A percentile compares a stretch with the other conserved stretches of the same genome.
phyloP scores from a whole-genome alignment of 768 basidiomycete species.

The Podaxis sp. region DNA sequence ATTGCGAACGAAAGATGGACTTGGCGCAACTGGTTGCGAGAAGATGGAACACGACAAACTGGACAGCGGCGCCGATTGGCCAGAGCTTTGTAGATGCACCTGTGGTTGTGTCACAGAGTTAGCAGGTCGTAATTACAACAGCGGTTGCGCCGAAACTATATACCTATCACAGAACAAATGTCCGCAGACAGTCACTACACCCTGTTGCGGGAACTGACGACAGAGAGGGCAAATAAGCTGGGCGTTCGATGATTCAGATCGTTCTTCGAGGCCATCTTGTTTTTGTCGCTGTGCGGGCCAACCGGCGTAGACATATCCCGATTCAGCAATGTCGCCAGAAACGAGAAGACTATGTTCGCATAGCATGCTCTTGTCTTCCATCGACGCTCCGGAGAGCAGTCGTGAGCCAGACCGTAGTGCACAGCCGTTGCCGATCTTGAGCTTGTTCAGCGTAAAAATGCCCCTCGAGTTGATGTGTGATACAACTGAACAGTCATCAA shows the following conservation, averaged over 20 bases:
- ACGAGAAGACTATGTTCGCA: slow-evolving; percentile 43
- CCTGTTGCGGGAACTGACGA: slow-evolving; percentile 25
- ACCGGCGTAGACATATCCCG: slow-evolving; percentile 33
- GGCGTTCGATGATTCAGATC: slow-evolving; percentile 13
- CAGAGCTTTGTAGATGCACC: slow-evolving; percentile 17
- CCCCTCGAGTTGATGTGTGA: slow-evolving; percentile 45
- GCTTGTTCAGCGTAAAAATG: slow-evolving; percentile 36
- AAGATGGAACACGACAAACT: slow-evolving; percentile 18
- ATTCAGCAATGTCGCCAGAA: slow-evolving; percentile 42
- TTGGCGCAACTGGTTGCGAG: slow-evolving; percentile 13
- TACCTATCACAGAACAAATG: slow-evolving; percentile 25
- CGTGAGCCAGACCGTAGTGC: slow-evolving; percentile 43
- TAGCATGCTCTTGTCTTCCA: slow-evolving; percentile 46
- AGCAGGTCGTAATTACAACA: not conserved
- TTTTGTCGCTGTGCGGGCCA: slow-evolving; percentile 30
- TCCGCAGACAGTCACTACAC: slow-evolving; percentile 26
- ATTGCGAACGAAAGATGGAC: slow-evolving; percentile 20
- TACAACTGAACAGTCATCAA: slow-evolving; percentile 44
- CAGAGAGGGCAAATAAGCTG: slow-evolving; percentile 28
- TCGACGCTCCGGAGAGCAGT: slow-evolving; percentile 43
- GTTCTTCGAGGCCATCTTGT: not conserved
- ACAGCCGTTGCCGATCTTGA: slow-evolving; percentile 36
- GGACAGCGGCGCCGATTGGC: slow-evolving; percentile 19
- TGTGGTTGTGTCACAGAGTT: not conserved
- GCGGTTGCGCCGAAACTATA: not conserved